Base-by-base conservation (phyloP, 331 rosid genomes). In the Malus hybrid region DNA sequence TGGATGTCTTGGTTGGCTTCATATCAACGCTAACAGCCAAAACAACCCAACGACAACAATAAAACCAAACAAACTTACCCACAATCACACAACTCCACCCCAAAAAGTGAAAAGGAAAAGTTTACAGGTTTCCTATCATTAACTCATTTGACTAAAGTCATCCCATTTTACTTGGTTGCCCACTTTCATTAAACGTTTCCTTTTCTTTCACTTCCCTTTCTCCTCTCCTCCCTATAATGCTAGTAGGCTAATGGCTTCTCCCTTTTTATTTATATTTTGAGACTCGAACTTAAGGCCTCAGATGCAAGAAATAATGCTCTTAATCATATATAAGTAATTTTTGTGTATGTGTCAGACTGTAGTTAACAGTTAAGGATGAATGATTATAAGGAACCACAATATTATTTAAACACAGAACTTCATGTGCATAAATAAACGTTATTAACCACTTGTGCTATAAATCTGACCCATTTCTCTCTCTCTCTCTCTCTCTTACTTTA, bases 11-110 rank as follows among this genome's bases (percentile, higher is more conserved):
- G 83, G 86, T 86, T 93, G 96, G 96, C 96, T 93, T 93, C 80
- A 81, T 89, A 84, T 86, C 95, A 89, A 90, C 84, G 98, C 98
- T 86, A 90, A 86, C 91, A 83, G 84, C 93, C 94, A 87, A 93
- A 83, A 82, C 10, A 78, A 83, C 67, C 71, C 82, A 66, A 71
- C 82, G 75, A 80, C 80, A 82, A 3, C 77, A 77, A 79, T 64
- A 78, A 73, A 64, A 81, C 84, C 86, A 80, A 64, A 81, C 84
- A 84, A 80, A 78, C 81, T 52, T 39, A 42, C 77, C 71, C 83
- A 83, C 86, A 76, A 58, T 70, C 80, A 77, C 80, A 58, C 6
- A 68, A 19, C 62, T 32, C 72, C 75, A 74, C 42, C 36, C 3
- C 64, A 33, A 75, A 70, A 77, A 82, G 72, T 42, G 71, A 16